Evolutionary conservation across 1,284 basidiomycete genomes (phyloP).

Genomic region (Wolfiporia cocos): DNA sequence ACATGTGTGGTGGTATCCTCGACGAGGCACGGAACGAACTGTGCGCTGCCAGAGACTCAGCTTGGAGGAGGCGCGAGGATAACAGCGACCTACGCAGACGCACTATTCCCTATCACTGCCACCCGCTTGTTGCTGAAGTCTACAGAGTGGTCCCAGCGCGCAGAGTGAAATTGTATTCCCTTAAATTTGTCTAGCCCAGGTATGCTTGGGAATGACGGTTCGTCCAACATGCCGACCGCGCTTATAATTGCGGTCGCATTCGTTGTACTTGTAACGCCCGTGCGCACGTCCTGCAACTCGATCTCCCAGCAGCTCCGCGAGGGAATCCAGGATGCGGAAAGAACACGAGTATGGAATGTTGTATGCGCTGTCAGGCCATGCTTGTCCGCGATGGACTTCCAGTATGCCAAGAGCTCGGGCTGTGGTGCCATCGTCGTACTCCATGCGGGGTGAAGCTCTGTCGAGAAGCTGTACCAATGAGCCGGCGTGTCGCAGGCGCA

Average conservation of each 20-base stretch:
- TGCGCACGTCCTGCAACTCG: slow-evolving; percentile 23
- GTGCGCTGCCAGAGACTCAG: slow-evolving; percentile 25
- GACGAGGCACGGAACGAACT: slow-evolving; percentile 38
- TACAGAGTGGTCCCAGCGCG: slow-evolving; percentile 30
- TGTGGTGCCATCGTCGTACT: slow-evolving; percentile 19
- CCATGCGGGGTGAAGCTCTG: slow-evolving; percentile 29
- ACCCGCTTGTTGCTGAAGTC: slow-evolving; percentile 29
- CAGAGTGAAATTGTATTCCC: slow-evolving; percentile 33
- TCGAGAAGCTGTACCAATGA: slow-evolving; percentile 29
- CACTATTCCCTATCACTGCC: slow-evolving; percentile 36
- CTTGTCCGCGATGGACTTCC: slow-evolving; percentile 20
- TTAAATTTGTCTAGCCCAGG: slow-evolving; percentile 37
- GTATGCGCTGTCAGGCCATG: slow-evolving; percentile 18
- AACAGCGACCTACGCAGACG: slow-evolving; percentile 19
- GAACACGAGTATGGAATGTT: slow-evolving; percentile 29
- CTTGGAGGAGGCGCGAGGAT: too few relatives aligned
- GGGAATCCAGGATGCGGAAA: slow-evolving; percentile 35
- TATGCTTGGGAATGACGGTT: slow-evolving; percentile 33
- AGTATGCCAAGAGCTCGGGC: slow-evolving; percentile 28
- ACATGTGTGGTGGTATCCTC: slow-evolving; percentile 33
- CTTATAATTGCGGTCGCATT: slow-evolving; percentile 34
- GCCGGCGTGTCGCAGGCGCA: slow-evolving; percentile 22
- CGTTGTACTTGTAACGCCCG: slow-evolving; percentile 16
- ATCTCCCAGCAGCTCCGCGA: slow-evolving; percentile 28
- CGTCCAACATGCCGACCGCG: slow-evolving; percentile 36